These are phyloP conservation scores for Chlamydomonas reinhardtii DNA, from an alignment of 163 green algal genomes.

Conservation along the genomic window DNA sequence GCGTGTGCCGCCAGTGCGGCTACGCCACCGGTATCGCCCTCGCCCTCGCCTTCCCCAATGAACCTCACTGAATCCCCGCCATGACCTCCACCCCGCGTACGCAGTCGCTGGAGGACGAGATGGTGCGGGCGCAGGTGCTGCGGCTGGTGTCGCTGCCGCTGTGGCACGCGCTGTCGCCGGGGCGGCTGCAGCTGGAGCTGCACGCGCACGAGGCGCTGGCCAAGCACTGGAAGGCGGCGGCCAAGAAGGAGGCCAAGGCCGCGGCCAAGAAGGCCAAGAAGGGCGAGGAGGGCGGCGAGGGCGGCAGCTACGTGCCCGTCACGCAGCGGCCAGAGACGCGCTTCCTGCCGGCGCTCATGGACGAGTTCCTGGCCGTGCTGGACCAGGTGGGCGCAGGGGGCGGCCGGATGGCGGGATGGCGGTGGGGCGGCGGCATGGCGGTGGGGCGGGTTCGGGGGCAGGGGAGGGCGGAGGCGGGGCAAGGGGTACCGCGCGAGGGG, in stretches of 20 bases:
- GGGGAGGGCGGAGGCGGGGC: not conserved
- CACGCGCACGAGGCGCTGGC: slow-evolving; percentile 79
- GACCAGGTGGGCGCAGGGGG: slow-evolving; percentile 30
- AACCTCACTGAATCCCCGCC: too few relatives aligned
- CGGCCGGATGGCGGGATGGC: not conserved
- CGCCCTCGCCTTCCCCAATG: too few relatives aligned
- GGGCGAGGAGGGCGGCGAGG: not conserved
- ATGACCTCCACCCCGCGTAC: too few relatives aligned
- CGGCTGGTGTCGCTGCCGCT: slow-evolving; percentile 91
- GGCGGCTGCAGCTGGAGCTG: slow-evolving; percentile 90
- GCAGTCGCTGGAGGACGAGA: slow-evolving; percentile 90
- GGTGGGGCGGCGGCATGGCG: not conserved
- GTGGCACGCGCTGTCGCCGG: slow-evolving; percentile 89
- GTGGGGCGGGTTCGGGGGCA: not conserved
- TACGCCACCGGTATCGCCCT: too few relatives aligned
- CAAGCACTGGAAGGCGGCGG: slow-evolving; percentile 89
- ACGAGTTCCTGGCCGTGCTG: slow-evolving; percentile 81
- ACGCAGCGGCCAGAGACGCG: slow-evolving; percentile 72
- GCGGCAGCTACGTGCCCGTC: slow-evolving; percentile 63
- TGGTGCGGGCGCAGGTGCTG: slow-evolving; percentile 86
- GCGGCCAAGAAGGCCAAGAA: slow-evolving; percentile 42
- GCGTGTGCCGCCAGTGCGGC: too few relatives aligned
- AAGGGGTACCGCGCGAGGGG: too few relatives aligned
- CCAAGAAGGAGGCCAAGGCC: slow-evolving; percentile 91
- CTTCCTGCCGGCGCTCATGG: slow-evolving; percentile 86